Conservation (phyloP, 2,329 filamentous ascomycete species). For the Podosphaera leucotricha region DNA sequence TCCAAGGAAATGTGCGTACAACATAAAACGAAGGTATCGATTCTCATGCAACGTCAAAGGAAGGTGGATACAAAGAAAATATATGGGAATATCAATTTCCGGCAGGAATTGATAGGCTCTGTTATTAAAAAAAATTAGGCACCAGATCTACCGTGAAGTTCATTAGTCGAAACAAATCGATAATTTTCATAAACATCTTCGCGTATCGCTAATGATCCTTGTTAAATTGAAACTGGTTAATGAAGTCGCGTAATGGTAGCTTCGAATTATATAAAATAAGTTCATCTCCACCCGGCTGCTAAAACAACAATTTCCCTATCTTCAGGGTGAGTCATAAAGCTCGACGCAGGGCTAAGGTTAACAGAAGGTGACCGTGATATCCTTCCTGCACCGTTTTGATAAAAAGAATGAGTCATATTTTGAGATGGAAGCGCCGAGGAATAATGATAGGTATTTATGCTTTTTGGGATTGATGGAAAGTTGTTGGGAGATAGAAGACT, state of each 20-base stretch:
- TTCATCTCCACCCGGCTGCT: not conserved
- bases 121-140: not conserved
- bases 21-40: not conserved
- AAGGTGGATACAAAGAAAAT: not conserved
- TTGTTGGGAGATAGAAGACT: not conserved
- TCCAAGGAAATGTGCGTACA: not conserved
- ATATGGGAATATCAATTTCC: not conserved
- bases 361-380: not conserved
- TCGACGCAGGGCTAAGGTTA: not conserved
- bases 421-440: too few species aligned
- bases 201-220: not conserved
- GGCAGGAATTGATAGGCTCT: not conserved
- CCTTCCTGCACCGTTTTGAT: not conserved
- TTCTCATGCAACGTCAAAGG: not conserved
- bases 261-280: not conserved
- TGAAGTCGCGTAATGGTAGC: not conserved
- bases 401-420: not conserved
- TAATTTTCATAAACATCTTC: not conserved
- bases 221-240: not conserved
- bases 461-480: conserved; percentile 1
- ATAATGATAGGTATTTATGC: not conserved
- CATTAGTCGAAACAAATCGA: not conserved
- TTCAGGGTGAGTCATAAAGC: not conserved
- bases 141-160: not conserved
- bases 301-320: not conserved